Evolutionary conservation across 352 stramenopile species (phyloP).

Genomic region (Hyaloperonospora brassicae): DNA sequence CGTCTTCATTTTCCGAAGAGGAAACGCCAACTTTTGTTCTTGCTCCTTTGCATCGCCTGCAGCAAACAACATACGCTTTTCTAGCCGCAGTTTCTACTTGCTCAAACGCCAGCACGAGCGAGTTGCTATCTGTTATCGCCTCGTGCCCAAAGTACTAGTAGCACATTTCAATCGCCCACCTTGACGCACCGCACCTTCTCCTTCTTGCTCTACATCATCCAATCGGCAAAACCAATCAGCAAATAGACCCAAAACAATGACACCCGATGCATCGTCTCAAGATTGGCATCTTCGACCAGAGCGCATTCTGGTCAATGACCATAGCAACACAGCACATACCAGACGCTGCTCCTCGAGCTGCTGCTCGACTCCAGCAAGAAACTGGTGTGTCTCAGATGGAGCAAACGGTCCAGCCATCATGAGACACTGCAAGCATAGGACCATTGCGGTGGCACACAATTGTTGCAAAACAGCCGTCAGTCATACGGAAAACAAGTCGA

Average conservation of each 20-base stretch:
- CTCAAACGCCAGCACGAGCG: slow-evolving; percentile 3
- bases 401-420: slow-evolving; percentile 70
- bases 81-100: slow-evolving; percentile 18
- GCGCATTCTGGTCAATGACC: neutral
- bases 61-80: neutral
- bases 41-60: slow-evolving; percentile 4
- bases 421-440: slow-evolving; percentile 30
- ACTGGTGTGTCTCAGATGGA: slow-evolving; percentile 30
- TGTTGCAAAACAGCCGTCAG: neutral
- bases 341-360: slow-evolving; percentile 9
- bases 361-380: slow-evolving; percentile 37
- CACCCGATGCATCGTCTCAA: slow-evolving; percentile 2
- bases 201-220: slow-evolving; percentile 13
- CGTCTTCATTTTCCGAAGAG: slow-evolving; percentile 33
- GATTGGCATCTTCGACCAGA: slow-evolving; percentile 4
- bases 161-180: slow-evolving; percentile 10
- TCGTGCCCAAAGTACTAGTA: neutral
- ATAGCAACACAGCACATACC: slow-evolving; percentile 11
- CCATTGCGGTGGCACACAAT: neutral
- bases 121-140: no score
- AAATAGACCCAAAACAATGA: slow-evolving; percentile 12
- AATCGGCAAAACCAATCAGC: slow-evolving; percentile 14
- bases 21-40: slow-evolving; percentile 21
- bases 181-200: slow-evolving; percentile 12
- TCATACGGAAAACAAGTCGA: neutral